Evolutionary conservation across 352 stramenopile species (phyloP), one percentile per base, ranked within the genome.

Genomic region (Phytophthora pisi): DNA sequence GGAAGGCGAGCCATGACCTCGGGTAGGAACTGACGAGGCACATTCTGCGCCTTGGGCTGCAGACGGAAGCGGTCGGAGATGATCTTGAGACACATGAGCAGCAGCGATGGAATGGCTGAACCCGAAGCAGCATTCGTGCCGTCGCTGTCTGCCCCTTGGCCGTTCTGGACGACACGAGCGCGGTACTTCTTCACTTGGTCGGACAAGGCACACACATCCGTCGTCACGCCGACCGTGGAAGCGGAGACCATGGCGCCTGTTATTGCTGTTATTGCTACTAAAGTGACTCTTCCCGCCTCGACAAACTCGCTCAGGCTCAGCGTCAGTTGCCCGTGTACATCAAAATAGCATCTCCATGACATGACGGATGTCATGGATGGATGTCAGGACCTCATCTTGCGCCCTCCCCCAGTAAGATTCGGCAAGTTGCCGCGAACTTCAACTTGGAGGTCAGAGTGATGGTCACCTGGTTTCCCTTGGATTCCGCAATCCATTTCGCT

Each of bases 151-250:
- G 26, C 36, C 8, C 46, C 30, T 11, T 76, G 57, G 15, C 63
- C 55, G 52, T 72, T 74, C 8, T 76, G 66, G 9, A 94, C 78
- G 13, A 83, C 63, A 8, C 86, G 84, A 24, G 86, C 63, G n/a
- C 83, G 83, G 46, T 94, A 92, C 57, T 91, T 96, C 64, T 90
- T 90, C 15, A 94, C 84, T 47, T 96, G 82, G 63, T 94, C 88
- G 10, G 86, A 89, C 11, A 92, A 78, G 38, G 87, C 86, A 40
- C 84, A 88, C 26, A 91, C 79, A 11, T 79, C 68, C 2, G 86
- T 94, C 7, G 76, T 89, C 18, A 78, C 72, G 20, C 83, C 84
- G 23, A 96, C 84, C 3, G 77, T 91, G 36, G 78, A 82, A 31
- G 64, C 65, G 1, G 79, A 88, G 16, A 90, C 70, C 80, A 91